phyloP scores from a whole-genome alignment of 2,329 filamentous ascomycete species.

The Apiospora aurea region DNA sequence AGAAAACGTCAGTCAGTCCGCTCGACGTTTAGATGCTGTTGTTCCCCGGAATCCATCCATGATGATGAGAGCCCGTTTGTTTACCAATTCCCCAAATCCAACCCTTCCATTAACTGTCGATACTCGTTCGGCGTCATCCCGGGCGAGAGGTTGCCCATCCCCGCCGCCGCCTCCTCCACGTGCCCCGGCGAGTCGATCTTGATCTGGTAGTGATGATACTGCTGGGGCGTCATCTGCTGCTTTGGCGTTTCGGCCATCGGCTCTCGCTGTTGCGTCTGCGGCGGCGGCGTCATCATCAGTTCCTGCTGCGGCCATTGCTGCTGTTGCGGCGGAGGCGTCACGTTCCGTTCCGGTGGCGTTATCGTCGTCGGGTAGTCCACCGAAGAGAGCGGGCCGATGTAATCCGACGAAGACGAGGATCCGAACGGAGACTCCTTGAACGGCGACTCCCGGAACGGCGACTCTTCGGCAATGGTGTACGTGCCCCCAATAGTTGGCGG shows the following conservation, averaged over 20 bases:
- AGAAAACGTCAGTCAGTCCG: background rate
- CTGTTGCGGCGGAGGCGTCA: background rate
- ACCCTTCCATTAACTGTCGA: background rate
- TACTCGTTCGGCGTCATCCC: background rate
- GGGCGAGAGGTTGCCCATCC: background rate
- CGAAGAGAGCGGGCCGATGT: background rate
- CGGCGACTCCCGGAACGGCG: background rate
- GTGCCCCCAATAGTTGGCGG: background rate
- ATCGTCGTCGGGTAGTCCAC: background rate
- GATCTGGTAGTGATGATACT: background rate
- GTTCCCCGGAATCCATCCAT: background rate
- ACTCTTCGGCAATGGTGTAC: constrained; percentile 12
- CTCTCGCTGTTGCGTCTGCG: background rate
- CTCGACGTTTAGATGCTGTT: background rate
- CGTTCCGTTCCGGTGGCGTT: background rate
- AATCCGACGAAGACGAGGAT: background rate
- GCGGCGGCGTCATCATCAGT: background rate
- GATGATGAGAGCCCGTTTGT: background rate
- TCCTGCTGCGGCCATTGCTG: background rate
- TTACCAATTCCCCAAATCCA: background rate
- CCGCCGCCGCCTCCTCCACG: background rate
- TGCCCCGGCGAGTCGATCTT: background rate
- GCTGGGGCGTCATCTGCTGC: too few relatives aligned
- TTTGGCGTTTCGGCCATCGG: background rate
- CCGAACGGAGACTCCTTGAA: constrained; percentile 9